Conservation (phyloP, 306 rosid species). For the Cucurbita maxima region DNA sequence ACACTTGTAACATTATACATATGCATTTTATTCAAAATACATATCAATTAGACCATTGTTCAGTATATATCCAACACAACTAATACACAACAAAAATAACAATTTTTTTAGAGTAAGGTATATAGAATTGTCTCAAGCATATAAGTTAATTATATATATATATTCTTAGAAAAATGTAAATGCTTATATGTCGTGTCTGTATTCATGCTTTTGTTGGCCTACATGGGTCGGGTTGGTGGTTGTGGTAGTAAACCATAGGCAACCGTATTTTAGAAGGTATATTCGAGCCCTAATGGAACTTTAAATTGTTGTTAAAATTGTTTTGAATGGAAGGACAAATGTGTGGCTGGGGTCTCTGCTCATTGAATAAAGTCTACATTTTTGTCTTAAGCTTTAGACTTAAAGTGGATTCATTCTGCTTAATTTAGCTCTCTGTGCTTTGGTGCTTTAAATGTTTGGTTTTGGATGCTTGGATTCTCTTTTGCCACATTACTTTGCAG, state of each 20-base stretch:
- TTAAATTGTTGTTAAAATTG: not conserved
- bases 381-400: not conserved
- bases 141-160: not conserved
- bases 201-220: not conserved
- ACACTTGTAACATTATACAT: not conserved
- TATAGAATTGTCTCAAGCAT: not conserved
- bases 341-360: constrained; percentile 2
- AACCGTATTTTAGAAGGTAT: not conserved
- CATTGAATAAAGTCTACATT: not conserved
- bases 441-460: not conserved
- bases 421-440: not conserved
- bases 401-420: not conserved
- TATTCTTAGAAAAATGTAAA: not conserved
- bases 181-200: not conserved
- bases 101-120: too few relatives aligned
- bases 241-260: not conserved
- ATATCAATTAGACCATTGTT: not conserved
- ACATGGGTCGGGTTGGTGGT: not conserved
- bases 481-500: not conserved
- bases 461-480: not conserved
- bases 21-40: not conserved
- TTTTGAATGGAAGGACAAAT: not conserved
- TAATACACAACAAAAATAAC: too few relatives aligned
- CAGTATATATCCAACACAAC: too few relatives aligned
- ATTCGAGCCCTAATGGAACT: not conserved